Conservation (phyloP, 2,329 filamentous ascomycete genomes). For the Tolypocladium cylindrosporum region DNA sequence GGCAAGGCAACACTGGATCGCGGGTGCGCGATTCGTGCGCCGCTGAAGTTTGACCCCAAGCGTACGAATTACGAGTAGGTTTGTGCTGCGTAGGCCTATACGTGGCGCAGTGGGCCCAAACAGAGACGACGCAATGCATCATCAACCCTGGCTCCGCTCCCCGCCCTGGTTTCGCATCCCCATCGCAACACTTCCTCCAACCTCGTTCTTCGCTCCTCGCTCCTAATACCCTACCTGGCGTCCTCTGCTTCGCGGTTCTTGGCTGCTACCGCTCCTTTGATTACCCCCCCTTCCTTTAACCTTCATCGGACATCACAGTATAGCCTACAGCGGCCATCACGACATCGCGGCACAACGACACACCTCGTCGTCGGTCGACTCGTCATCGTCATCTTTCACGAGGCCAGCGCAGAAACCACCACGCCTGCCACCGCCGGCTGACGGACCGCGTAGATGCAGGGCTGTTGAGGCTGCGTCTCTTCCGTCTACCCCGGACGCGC, state of each 20-base stretch:
- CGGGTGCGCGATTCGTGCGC: not conserved
- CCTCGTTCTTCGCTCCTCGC: not conserved
- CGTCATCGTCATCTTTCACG: not conserved
- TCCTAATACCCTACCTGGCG: not conserved
- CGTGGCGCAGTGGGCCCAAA: not conserved
- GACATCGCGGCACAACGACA: not conserved
- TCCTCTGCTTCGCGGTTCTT: not conserved
- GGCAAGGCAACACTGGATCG: no score
- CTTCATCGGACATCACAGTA: not conserved
- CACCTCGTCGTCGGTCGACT: not conserved
- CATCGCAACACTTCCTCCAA: not conserved
- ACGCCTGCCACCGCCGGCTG: not conserved
- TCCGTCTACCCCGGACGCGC: not conserved
- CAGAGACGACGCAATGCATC: not conserved
- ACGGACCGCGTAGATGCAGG: not conserved
- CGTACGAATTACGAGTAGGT: not conserved
- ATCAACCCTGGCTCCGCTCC: not conserved
- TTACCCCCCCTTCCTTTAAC: not conserved
- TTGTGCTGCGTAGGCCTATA: no score
- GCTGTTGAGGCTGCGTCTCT: not conserved
- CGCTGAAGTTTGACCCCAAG: not conserved
- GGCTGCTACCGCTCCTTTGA: not conserved
- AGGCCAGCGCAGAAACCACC: not conserved
- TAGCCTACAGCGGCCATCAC: not conserved
- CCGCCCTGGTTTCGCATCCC: not conserved